Evolutionary conservation across 805 yeast genomes (phyloP), one percentile per base, ranked within the genome.

Genomic region (Sungouiella blattae): DNA sequence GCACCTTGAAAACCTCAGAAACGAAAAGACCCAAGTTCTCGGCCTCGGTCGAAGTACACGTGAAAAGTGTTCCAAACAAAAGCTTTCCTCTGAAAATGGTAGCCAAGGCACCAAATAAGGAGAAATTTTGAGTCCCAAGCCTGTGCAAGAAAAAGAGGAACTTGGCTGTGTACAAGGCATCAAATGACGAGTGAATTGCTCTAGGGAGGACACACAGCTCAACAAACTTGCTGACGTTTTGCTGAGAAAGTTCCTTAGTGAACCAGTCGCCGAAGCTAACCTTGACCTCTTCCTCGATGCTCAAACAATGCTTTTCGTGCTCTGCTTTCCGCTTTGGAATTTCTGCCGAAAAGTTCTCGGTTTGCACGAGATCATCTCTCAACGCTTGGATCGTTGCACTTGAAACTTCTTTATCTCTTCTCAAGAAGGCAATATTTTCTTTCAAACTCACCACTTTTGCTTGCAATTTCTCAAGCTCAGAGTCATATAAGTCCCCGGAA

Each of bases 11-110:
- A 1, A 83, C 42, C 16, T 76, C 79, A 17, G 76, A 66, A 46
- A 77, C 75, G 46, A 89, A 88, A 9, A 86, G 57, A 3, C 95
- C 95, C 25, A 88, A 56, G 52, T 85, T 84, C 47, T 88, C 95
- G 1, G 95, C 80, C 52, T 89, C 96, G 4, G 69, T 58, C 0
- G 86, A 72, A 0, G 96, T 84, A 35, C 79, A 74, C 1, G 91
- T 77, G 47, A 75, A 81, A 9, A 88, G 52, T 2, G 86, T 71
- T 3, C 82, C 73, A 31, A 69, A 70, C 31, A 86, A 53, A 11
- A 78, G 56, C 8, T 67, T 64, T 3, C 64, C 62, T 1, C 61
- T 53, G 37, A 87, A 71, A 16, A 87, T 58, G 13, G 54, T 55
- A 24, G 76, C 68, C 18, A 76, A 51, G 2, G 75, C 43, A 5